Base-by-base conservation (phyloP, 106 monocot genomes). In the Dioscorea alata region DNA sequence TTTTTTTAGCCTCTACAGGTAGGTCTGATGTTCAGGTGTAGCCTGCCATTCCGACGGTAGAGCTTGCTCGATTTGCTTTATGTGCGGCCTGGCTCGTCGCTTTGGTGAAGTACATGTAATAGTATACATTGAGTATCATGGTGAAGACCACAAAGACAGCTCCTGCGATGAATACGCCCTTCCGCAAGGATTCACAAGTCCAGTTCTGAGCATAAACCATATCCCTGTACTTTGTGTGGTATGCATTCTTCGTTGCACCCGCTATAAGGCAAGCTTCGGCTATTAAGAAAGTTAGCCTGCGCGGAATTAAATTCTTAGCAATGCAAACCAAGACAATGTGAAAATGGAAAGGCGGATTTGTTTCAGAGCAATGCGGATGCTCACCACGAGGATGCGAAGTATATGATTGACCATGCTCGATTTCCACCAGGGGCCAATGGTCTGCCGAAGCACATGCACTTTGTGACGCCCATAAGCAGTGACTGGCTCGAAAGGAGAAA, bases 321-420 rank as follows among this genome's bases (percentile, higher is more conserved):
- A 20, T 59, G 23, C 59, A 59, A 42, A 42, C 19, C 13, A 0
- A 54, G 19, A 18, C 5, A 14, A 19, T 19, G 15, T 54, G 54
- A 15, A 54, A 18, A 54, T 54, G 54, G 54, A 42, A 42, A 42
- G 42, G 10, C 42, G 42, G 6, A 42, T 42, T 54, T 14, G 15
- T 13, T 54, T 15, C 5, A 15, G 4, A 54, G 5, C 54, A 54
- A 13, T 18, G 19, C 54, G 18, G 52, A 60, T 64, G 53, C 72
- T 75, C 67, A 96, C 95, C 92, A 92, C 58, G 97, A 92, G 31
- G 87, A 87, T 49, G 82, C 61, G 66, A 99, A 99, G 68, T 92
- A 99, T 75, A 99, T 92, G 18, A 99, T 99, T 23, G 97, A 85
- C 97, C 97, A 99, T 33, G 97, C 97, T 74, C 97, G 82, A 67